phyloP scores from a whole-genome alignment of 1,284 basidiomycete species.

The Trichosporon inkin region DNA sequence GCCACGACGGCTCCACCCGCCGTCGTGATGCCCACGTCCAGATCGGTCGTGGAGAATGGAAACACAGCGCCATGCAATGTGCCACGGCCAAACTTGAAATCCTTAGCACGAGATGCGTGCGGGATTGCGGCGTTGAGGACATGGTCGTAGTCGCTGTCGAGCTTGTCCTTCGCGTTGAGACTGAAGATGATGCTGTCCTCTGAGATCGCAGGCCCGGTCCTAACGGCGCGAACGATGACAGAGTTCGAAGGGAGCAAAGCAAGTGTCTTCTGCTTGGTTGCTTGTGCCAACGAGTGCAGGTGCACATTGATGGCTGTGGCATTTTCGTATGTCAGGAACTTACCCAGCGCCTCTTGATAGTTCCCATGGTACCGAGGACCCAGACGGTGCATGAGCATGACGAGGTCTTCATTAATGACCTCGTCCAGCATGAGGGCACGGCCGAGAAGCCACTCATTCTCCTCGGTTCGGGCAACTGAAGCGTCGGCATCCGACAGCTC shows the following conservation, averaged over 20 bases:
- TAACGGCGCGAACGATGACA: slow-evolving; percentile 46
- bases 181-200: slow-evolving; percentile 47
- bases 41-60: slow-evolving; percentile 58
- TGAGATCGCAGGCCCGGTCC: slow-evolving; percentile 39
- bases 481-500: neutral
- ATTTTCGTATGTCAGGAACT: slow-evolving; percentile 50
- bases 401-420: slow-evolving; percentile 46
- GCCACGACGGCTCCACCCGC: slow-evolving; percentile 76
- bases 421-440: slow-evolving; percentile 42
- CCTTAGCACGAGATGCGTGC: slow-evolving; percentile 32
- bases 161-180: slow-evolving; percentile 39
- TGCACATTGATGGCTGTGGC: slow-evolving; percentile 50
- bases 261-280: slow-evolving; percentile 35
- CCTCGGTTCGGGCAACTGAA: slow-evolving; percentile 33
- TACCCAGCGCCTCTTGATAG: slow-evolving; percentile 46
- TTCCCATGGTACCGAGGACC: slow-evolving; percentile 50
- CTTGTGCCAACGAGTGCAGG: slow-evolving; percentile 38
- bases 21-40: slow-evolving; percentile 76
- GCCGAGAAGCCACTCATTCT: slow-evolving; percentile 47
- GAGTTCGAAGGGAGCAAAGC: slow-evolving; percentile 39
- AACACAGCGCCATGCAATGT: slow-evolving; percentile 60
- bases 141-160: slow-evolving; percentile 12
- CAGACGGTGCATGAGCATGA: slow-evolving; percentile 46
- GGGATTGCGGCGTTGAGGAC: slow-evolving; percentile 43
- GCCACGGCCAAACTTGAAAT: slow-evolving; percentile 36